These are phyloP conservation scores for Stagonosporopsis rhizophila DNA, from an alignment of 2,329 filamentous ascomycete species.

Conservation along the genomic window DNA sequence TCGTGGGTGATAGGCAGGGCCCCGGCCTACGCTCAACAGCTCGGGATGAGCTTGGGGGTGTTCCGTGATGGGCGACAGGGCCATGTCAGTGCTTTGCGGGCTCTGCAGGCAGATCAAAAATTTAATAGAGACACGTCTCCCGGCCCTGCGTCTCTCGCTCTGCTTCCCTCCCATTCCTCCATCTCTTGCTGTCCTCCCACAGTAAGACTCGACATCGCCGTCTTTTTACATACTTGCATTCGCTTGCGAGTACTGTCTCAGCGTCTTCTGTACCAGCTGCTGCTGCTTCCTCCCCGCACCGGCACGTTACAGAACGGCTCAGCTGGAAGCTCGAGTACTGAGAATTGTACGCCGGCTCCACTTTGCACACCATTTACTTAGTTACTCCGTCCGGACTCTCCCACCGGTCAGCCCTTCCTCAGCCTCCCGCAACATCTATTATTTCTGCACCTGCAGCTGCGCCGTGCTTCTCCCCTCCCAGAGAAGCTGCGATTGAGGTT, in stretches of 20 bases:
- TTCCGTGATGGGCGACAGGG: slow-evolving; percentile 21
- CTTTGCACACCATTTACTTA: slow-evolving; percentile 28
- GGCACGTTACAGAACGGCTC: slow-evolving; percentile 9
- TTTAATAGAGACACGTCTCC: slow-evolving; percentile 33
- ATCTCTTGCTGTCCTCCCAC: slow-evolving; percentile 18
- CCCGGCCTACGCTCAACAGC: slow-evolving; percentile 47
- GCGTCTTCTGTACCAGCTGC: slow-evolving; percentile 11
- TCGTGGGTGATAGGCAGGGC: slow-evolving; percentile 29
- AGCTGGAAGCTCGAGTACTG: slow-evolving; percentile 13
- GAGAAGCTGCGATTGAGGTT: slow-evolving; percentile 10
- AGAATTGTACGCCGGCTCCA: slow-evolving; percentile 18
- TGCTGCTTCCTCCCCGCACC: slow-evolving; percentile 19
- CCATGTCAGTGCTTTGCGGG: slow-evolving; percentile 17
- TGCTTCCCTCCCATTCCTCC: slow-evolving; percentile 13
- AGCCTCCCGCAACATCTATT: not conserved
- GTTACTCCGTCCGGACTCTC: slow-evolving; percentile 24
- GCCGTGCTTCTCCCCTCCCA: slow-evolving; percentile 4
- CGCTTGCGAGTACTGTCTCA: slow-evolving; percentile 12
- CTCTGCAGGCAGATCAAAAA: slow-evolving; percentile 25
- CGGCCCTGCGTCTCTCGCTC: slow-evolving; percentile 13
- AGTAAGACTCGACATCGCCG: slow-evolving; percentile 5
- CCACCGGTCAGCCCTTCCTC: slow-evolving; percentile 28
- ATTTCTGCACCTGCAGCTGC: not conserved
- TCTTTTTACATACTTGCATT: slow-evolving; percentile 14
- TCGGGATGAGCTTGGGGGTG: slow-evolving; percentile 44